phyloP scores from a whole-genome alignment of 192 early-diverging fungal species.

The Diversispora epigaea region DNA sequence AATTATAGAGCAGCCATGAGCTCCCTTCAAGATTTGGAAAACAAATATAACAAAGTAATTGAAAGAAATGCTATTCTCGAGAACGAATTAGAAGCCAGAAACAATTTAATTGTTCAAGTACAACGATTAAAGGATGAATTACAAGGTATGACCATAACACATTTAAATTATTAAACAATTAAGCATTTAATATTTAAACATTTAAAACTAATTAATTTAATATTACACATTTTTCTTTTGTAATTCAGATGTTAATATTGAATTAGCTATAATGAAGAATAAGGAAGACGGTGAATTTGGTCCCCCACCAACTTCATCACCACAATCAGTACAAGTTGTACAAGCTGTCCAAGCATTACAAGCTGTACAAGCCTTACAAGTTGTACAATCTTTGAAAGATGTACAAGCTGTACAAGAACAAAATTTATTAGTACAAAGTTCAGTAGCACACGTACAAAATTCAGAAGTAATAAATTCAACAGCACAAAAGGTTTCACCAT shows the following conservation, averaged over 20 bases:
- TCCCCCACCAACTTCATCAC: constrained; percentile 27
- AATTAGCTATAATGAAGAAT: constrained; percentile 54
- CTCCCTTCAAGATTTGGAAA: constrained; percentile 67
- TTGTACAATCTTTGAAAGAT: no score
- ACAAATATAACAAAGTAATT: constrained; percentile 68
- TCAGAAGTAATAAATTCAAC: no score
- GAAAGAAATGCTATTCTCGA: constrained; percentile 67
- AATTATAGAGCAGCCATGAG: constrained; percentile 61
- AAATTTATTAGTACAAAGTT: no score
- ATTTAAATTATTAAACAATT: neutral
- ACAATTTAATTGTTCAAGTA: constrained; percentile 66
- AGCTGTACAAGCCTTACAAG: no score
- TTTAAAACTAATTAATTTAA: neutral
- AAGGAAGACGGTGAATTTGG: constrained; percentile 40
- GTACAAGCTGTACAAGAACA: no score
- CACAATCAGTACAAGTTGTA: constrained; percentile 28
- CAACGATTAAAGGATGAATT: constrained; percentile 79
- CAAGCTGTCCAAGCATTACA: no score
- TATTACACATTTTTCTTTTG: neutral
- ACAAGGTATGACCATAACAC: constrained; percentile 39
- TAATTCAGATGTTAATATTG: constrained; percentile 51
- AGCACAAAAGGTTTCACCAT: no score
- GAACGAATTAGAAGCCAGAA: constrained; percentile 67
- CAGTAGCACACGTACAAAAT: no score
- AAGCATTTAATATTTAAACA: no score